phyloP scores from a whole-genome alignment of 805 yeast species.

The Wickerhamomyces ciferrii region DNA sequence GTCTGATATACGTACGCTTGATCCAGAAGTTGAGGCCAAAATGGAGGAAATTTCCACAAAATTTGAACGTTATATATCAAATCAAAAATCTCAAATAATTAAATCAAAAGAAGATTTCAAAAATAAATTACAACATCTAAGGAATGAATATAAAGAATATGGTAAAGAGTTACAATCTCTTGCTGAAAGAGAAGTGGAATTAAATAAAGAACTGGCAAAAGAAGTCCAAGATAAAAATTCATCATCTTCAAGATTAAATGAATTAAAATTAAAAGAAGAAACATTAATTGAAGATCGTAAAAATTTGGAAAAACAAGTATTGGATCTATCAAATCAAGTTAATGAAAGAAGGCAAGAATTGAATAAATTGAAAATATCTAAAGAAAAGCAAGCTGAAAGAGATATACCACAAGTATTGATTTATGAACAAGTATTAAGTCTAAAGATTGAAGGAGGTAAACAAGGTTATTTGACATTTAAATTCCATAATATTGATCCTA shows the following conservation, averaged over 20 bases:
- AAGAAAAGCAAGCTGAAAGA: constrained; percentile 37
- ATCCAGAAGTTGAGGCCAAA: constrained; percentile 26
- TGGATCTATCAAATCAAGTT: constrained; percentile 27
- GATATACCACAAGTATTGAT: constrained; percentile 47
- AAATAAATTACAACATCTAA: constrained; percentile 25
- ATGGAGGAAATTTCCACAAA: constrained; percentile 34
- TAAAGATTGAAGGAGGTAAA: constrained; percentile 44
- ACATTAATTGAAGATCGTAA: constrained; percentile 26
- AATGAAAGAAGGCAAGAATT: constrained; percentile 27
- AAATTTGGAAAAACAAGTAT: constrained; percentile 24
- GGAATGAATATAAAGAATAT: constrained; percentile 27
- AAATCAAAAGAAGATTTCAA: constrained; percentile 29
- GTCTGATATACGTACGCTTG: constrained; percentile 27
- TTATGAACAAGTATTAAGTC: constrained; percentile 51
- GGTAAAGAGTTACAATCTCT: constrained; percentile 11
- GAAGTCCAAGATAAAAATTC: constrained; percentile 24
- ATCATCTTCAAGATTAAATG: constrained; percentile 26
- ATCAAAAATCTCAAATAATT: constrained; percentile 28
- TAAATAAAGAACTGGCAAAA: constrained; percentile 3
- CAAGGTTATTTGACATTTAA: constrained; percentile 42
- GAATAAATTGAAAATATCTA: constrained; percentile 25
- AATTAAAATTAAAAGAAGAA: constrained; percentile 28
- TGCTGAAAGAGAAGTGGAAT: constrained; percentile 7
- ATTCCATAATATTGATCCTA: constrained; percentile 43
- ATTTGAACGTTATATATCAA: constrained; percentile 30